Evolutionary conservation across 805 yeast genomes (phyloP), one percentile per base, ranked within the genome.

Genomic region (Saccharomycopsis synnaedendra): DNA sequence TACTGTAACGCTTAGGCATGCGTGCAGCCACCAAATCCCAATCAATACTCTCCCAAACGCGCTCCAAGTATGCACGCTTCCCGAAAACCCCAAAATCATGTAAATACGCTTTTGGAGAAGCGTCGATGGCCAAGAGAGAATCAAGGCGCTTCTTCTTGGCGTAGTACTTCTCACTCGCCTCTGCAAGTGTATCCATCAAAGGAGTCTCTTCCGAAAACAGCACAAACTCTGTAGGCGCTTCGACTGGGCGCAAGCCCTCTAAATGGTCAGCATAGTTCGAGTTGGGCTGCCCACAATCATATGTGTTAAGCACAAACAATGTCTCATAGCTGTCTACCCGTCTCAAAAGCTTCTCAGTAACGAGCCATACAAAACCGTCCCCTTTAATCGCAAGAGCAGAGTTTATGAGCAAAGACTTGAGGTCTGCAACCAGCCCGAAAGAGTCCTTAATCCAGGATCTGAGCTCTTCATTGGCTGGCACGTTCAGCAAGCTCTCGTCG

Each of bases 281-380:
- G 56, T 80, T 81, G 32, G 96, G 95, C 5, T 85, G 72, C 4
- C 97, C 97, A 4, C 89, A 80, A 59, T 86, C 87, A 65, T 87
- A 87, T n/a, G 96, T 82, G 64, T 87, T 84, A 48, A 85, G 65
- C 5, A 93, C 68, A 45, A 77, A 80, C 57, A 93, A 70, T 33
- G 71, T 66, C 48, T 75, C 75, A 49, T 57, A 69, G 42, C 56
- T 59, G 38, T 61, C 55, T 7, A 43, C 45, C 6, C 54, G 43
- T 5, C 49, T 34, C 41, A 49, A 56, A 3, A 56, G 53, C 47
- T 61, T 59, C 51, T 70, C 65, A 6, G 90, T 94, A 28, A 88
- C 81, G 19, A 93, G 68, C 93, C 97, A 93, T 7, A 89, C 84
- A 64, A 74, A 80, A 3, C 98, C 98, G 63, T 86, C 90, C 44